These are phyloP conservation scores for Globisporangium apiculatum DNA, from an alignment of 352 stramenopile species.

Conservation along the genomic window DNA sequence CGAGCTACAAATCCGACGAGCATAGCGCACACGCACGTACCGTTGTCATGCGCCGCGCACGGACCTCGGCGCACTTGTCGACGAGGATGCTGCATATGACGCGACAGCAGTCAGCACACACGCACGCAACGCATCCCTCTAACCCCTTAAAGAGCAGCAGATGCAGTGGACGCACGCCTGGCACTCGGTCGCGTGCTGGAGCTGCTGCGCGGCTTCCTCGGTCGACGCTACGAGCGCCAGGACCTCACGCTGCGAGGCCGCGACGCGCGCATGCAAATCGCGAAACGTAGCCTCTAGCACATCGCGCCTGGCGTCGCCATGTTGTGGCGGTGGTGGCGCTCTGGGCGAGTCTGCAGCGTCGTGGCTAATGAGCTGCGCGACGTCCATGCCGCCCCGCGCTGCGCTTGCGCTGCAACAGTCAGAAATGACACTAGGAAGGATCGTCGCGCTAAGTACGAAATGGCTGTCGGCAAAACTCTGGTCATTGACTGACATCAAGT, in stretches of 20 bases:
- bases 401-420: no score
- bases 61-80: slow-evolving; percentile 38
- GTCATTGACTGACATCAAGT: no score
- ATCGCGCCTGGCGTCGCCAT: no score
- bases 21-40: slow-evolving; percentile 11
- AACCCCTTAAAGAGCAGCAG: no score
- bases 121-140: no score
- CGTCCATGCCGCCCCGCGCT: background rate
- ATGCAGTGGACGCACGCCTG: slow-evolving; percentile 22
- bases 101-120: background rate
- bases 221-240: slow-evolving; percentile 25
- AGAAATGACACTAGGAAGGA: no score
- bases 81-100: slow-evolving; percentile 23
- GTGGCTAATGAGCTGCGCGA: slow-evolving; percentile 12
- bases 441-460: no score
- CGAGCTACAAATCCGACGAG: background rate
- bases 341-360: background rate
- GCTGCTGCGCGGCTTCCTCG: slow-evolving; percentile 25
- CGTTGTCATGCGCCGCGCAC: slow-evolving; percentile 32
- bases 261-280: slow-evolving; percentile 25
- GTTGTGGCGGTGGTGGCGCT: background rate
- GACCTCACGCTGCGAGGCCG: slow-evolving; percentile 27
- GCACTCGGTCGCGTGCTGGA: slow-evolving; percentile 28
- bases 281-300: slow-evolving; percentile 6
- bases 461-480: no score